phyloP scores from a whole-genome alignment of 75 land plant species.

The Picea glauca region DNA sequence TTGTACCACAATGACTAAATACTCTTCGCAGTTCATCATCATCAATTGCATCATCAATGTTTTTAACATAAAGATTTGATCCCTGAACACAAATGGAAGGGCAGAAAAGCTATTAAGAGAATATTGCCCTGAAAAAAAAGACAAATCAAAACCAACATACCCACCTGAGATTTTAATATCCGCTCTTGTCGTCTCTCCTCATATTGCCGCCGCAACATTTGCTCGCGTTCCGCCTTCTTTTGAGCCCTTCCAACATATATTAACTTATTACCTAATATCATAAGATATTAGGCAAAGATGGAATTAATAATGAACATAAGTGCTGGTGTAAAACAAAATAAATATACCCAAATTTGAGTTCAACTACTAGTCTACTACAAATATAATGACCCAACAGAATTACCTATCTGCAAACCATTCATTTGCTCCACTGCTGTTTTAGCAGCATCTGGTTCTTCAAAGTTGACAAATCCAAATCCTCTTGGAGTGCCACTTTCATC shows the following conservation, averaged over 20 bases:
- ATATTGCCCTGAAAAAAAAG: not conserved
- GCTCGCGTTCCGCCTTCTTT: constrained; percentile 59
- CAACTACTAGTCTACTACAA: not conserved
- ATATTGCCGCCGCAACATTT: constrained; percentile 40
- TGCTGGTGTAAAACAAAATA: not conserved
- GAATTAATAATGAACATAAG: not conserved
- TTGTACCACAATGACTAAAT: constrained; percentile 52
- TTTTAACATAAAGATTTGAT: constrained; percentile 65
- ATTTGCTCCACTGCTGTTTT: constrained; percentile 44
- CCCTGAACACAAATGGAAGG: constrained; percentile 27
- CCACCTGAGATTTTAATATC: constrained; percentile 44
- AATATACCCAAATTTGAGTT: not conserved
- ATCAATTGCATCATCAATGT: constrained; percentile 58
- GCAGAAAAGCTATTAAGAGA: not conserved
- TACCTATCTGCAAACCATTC: constrained; percentile 58
- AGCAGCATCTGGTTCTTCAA: constrained; percentile 64
- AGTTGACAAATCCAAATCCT: constrained; percentile 76
- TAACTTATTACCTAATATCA: constrained; percentile 34
- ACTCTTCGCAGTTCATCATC: constrained; percentile 47
- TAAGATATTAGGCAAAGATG: not conserved
- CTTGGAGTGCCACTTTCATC: constrained; percentile 54
- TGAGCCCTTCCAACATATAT: constrained; percentile 73
- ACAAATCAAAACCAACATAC: constrained; percentile 3
- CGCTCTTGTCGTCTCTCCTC: constrained; percentile 59
- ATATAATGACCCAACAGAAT: constrained; percentile 2